A percentile compares a stretch with the other conserved stretches of the same genome.
Conservation (phyloP, 2,329 filamentous ascomycete genomes). For the Epicoccum sorghinum region DNA sequence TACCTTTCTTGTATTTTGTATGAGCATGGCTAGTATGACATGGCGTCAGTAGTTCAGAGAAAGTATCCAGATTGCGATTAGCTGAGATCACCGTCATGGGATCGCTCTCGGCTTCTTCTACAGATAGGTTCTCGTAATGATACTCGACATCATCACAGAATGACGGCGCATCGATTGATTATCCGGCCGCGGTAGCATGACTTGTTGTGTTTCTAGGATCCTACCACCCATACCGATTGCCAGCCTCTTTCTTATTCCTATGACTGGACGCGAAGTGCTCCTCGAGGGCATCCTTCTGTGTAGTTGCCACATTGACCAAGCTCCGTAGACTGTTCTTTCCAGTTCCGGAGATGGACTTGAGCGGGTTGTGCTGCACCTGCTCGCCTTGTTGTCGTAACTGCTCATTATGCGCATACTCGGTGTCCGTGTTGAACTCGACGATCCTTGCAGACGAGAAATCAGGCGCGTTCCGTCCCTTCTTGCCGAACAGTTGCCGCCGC, state of each 20-base stretch:
- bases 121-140: too few relatives aligned
- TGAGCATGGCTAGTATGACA: too few relatives aligned
- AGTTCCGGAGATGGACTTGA: slow-evolving; percentile 75
- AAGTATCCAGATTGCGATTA: too few relatives aligned
- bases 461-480: slow-evolving; percentile 57
- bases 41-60: too few relatives aligned
- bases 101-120: too few relatives aligned
- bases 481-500: slow-evolving; percentile 84
- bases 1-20: too few relatives aligned
- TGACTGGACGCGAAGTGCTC: slow-evolving; percentile 87
- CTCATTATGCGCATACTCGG: slow-evolving; percentile 87
- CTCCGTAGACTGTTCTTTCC: slow-evolving; percentile 91
- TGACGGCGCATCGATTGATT: too few relatives aligned
- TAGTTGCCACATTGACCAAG: slow-evolving; percentile 81
- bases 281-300: slow-evolving; percentile 84
- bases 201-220: neutral
- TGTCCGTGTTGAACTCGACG: slow-evolving; percentile 86
- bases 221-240: slow-evolving; percentile 82
- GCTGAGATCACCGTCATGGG: too few relatives aligned
- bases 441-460: slow-evolving; percentile 66
- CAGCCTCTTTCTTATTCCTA: slow-evolving; percentile 80
- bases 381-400: slow-evolving; percentile 72
- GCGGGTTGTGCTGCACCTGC: slow-evolving; percentile 75
- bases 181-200: too few relatives aligned
- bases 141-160: too few relatives aligned